A percentile compares a stretch with the other conserved stretches of the same genome.
Conservation (phyloP, 2,329 filamentous ascomycete genomes). For the Dendrostoma leiphaemia region DNA sequence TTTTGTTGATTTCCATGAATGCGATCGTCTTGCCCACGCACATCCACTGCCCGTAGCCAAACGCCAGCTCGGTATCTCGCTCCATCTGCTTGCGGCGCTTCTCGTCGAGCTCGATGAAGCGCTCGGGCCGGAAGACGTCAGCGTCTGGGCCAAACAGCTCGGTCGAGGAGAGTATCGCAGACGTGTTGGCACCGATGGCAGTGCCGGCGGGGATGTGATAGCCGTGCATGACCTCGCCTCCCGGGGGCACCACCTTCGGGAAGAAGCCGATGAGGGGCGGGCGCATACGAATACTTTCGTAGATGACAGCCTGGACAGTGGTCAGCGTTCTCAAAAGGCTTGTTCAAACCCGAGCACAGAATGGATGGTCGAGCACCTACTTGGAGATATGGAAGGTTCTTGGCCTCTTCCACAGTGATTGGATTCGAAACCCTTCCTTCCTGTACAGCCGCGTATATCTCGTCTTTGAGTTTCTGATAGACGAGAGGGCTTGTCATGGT, state of each 20-base stretch:
- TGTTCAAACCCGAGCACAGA: too few species aligned
- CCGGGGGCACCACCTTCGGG: conserved; percentile 18
- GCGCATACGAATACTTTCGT: conserved; percentile 36
- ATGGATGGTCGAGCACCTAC: not conserved
- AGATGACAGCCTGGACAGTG: conserved; percentile 26
- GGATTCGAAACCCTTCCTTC: not conserved
- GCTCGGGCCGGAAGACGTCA: conserved; percentile 57
- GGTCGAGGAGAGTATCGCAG: not conserved
- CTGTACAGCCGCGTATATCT: conserved; percentile 14
- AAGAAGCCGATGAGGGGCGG: conserved; percentile 26
- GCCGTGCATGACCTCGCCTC: conserved; percentile 1
- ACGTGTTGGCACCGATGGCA: conserved; percentile 6
- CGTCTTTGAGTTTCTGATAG: conserved; percentile 16
- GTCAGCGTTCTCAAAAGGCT: not conserved
- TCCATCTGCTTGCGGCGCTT: conserved; percentile 30
- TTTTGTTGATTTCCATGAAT: conserved; percentile 41
- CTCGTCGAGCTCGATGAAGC: conserved; percentile 51
- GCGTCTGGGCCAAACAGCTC: conserved; percentile 46
- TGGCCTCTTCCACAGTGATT: not conserved
- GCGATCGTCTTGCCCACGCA: conserved; percentile 44
- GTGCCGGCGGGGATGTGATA: conserved; percentile 3
- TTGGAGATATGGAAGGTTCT: not conserved
- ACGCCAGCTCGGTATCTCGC: conserved; percentile 34
- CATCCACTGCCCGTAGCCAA: conserved; percentile 36
- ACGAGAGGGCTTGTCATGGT: conserved; percentile 16